Conservation (phyloP, 1,284 basidiomycete genomes). For the Papiliotrema nemorosa region DNA sequence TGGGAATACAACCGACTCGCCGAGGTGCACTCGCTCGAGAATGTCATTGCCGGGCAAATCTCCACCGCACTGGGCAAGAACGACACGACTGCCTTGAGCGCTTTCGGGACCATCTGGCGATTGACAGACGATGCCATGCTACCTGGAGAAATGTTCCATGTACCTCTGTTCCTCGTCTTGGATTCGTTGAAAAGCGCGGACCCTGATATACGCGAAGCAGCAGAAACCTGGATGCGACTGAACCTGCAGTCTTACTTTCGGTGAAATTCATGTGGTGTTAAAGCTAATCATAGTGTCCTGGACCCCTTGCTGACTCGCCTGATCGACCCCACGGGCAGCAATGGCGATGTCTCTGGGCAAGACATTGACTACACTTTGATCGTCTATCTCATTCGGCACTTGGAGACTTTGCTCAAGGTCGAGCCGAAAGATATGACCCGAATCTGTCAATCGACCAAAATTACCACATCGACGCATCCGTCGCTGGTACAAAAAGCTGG, state of each 20-base stretch:
- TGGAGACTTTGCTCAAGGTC: conserved; percentile 74
- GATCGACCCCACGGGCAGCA: conserved; percentile 56
- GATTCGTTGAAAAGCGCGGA: conserved; percentile 75
- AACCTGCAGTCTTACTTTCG: conserved; percentile 84
- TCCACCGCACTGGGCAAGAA: background rate
- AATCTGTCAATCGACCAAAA: conserved; percentile 23
- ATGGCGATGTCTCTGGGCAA: conserved; percentile 1
- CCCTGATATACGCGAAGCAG: conserved; percentile 66
- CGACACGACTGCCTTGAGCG: conserved; percentile 69
- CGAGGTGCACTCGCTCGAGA: conserved; percentile 57
- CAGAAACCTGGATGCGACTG: conserved; percentile 94
- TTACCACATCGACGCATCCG: conserved; percentile 19
- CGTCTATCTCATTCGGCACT: conserved; percentile 54
- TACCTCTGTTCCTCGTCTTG: conserved; percentile 81
- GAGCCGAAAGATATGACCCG: conserved; percentile 68
- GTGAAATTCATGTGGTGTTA: conserved; percentile 47
- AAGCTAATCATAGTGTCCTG: conserved; percentile 58
- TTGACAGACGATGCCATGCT: conserved; percentile 75
- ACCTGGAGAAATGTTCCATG: conserved; percentile 74
- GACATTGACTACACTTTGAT: conserved; percentile 65
- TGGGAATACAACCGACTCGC: conserved; percentile 58
- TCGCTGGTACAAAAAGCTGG: conserved; percentile 59
- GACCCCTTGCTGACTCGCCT: conserved; percentile 82
- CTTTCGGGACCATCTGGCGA: conserved; percentile 90
- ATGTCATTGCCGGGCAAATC: conserved; percentile 55